A percentile compares a stretch with the other conserved stretches of the same genome.
Conservation (phyloP, 2,329 filamentous ascomycete species). For the Xylariaceae sp. region DNA sequence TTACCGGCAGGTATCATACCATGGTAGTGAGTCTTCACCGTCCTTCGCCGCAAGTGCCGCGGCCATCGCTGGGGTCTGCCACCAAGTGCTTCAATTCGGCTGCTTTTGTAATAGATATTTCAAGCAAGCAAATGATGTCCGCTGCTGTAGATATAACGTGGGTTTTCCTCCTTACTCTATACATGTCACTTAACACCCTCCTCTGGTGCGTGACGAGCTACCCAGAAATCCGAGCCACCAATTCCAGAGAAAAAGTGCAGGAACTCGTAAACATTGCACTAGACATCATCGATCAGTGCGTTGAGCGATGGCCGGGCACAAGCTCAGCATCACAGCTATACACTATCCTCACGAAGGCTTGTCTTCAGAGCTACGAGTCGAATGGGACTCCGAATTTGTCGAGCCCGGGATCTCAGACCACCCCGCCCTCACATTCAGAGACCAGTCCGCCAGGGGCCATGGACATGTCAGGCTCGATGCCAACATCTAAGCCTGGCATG, state of each 20-base stretch:
- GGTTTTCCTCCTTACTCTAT: conserved; percentile 85
- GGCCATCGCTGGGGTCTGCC: conserved; percentile 74
- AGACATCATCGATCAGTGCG: conserved; percentile 72
- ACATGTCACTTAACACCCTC: conserved; percentile 86
- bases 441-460: conserved; percentile 44
- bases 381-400: conserved; percentile 38
- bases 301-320: conserved; percentile 88
- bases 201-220: conserved; percentile 84
- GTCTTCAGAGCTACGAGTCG: conserved; percentile 78
- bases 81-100: conserved; percentile 78
- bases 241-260: conserved; percentile 70
- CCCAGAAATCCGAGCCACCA: conserved; percentile 67
- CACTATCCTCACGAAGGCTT: conserved; percentile 76
- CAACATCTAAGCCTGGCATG: conserved; percentile 31
- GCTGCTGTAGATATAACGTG: conserved; percentile 81
- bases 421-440: conserved; percentile 46
- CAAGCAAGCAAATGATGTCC: conserved; percentile 71
- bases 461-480: conserved; percentile 36
- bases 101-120: conserved; percentile 73
- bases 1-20: conserved; percentile 68
- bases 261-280: conserved; percentile 68
- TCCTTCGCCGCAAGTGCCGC: conserved; percentile 86
- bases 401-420: conserved; percentile 34
- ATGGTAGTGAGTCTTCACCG: conserved; percentile 85
- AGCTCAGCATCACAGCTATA: conserved; percentile 80